Percentiles rank a stretch among this genome's conserved stretches.
Conservation (phyloP, 768 basidiomycete genomes). For the Suillus paluster region DNA sequence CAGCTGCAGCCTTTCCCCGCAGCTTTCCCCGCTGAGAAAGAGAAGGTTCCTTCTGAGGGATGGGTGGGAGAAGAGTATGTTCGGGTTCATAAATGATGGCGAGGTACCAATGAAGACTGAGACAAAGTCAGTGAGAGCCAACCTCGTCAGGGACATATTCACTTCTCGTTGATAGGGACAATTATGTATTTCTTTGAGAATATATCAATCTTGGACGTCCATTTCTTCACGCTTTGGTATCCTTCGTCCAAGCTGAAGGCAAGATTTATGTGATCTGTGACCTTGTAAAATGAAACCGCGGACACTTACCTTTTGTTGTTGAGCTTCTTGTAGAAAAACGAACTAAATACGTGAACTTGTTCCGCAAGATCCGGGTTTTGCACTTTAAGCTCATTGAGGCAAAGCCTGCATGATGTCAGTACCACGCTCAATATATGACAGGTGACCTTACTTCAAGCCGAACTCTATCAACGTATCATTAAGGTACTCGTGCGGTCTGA, state of each 20-base stretch:
- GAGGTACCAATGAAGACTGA: constrained; percentile 92
- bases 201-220: constrained; percentile 89
- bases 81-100: constrained; percentile 90
- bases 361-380: constrained; percentile 64
- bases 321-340: constrained; percentile 97
- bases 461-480: constrained; percentile 98
- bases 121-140: constrained; percentile 12
- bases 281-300: background rate
- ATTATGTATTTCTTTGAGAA: constrained; percentile 93
- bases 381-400: constrained; percentile 62
- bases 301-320: constrained; percentile 60
- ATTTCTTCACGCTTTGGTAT: constrained; percentile 87
- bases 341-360: constrained; percentile 90
- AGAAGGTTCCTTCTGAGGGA: constrained; percentile 31
- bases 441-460: constrained; percentile 77
- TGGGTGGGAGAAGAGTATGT: constrained; percentile 54
- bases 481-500: constrained; percentile 82
- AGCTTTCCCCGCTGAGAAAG: constrained; percentile 7
- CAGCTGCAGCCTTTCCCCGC: constrained; percentile 10
- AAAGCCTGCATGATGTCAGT: constrained; percentile 52
- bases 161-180: constrained; percentile 98
- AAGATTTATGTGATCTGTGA: background rate
- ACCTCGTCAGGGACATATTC: constrained; percentile 25
- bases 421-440: background rate
- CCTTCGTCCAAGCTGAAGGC: constrained; percentile 53